These are phyloP conservation scores for Hyaloscypha bicolor DNA, from an alignment of 495 filamentous ascomycete genomes.

Conservation along the genomic window DNA sequence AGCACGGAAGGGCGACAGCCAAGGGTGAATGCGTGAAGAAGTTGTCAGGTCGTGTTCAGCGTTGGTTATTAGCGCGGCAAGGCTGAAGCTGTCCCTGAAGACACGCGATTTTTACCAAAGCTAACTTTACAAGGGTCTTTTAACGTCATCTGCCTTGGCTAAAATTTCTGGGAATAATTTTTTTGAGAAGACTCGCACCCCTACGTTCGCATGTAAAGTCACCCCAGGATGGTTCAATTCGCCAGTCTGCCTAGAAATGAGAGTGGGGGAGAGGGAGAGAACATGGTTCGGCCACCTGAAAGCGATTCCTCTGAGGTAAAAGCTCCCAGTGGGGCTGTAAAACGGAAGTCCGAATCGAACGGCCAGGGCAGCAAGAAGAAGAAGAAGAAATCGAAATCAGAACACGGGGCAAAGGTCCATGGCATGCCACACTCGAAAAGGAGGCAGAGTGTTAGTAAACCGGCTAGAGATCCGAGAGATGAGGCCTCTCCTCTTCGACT, in stretches of 20 bases:
- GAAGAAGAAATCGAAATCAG: constrained; percentile 27
- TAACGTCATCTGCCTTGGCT: background rate
- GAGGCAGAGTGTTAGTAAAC: constrained; percentile 60
- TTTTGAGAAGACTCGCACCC: constrained; percentile 13
- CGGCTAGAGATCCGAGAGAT: constrained; percentile 75
- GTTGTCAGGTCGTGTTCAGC: background rate
- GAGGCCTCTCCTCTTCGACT: constrained; percentile 51
- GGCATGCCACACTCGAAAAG: constrained; percentile 34
- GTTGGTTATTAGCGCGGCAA: background rate
- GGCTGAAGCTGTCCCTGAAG: constrained; percentile 2
- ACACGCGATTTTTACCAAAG: background rate
- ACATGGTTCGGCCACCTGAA: constrained; percentile 29
- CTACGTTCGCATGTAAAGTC: background rate
- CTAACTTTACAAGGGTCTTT: constrained; percentile 3
- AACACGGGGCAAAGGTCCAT: constrained; percentile 13
- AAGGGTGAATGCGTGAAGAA: no score
- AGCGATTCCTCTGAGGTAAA: constrained; percentile 22
- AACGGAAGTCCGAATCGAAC: constrained; percentile 27
- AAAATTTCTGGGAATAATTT: constrained; percentile 13
- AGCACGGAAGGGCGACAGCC: no score
- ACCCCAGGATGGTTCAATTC: constrained; percentile 34
- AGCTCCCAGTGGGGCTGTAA: constrained; percentile 22
- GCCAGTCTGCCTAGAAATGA: constrained; percentile 20
- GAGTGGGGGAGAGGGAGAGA: constrained; percentile 23
- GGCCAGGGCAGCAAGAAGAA: constrained; percentile 35